Conservation (phyloP, 2,329 filamentous ascomycete species). For the Stagonosporopsis rhizophila region DNA sequence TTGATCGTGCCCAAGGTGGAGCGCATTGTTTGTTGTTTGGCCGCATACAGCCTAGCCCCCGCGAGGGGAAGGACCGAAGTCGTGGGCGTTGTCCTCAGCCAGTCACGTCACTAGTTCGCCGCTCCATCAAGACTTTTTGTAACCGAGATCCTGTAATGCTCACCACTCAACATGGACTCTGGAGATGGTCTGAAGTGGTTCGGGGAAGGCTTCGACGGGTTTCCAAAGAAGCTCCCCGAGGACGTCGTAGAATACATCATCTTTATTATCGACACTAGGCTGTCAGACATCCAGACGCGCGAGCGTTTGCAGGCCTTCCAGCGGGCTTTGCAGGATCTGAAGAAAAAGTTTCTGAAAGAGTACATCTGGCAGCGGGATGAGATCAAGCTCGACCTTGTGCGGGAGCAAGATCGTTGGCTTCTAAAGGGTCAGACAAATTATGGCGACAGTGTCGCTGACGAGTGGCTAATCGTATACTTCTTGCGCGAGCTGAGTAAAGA, state of each 20-base stretch:
- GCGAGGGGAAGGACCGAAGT: constrained; percentile 24
- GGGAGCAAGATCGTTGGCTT: constrained; percentile 65
- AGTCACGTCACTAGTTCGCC: constrained; percentile 34
- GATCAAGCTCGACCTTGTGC: constrained; percentile 71
- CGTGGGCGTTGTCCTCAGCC: constrained; percentile 8
- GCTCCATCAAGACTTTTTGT: constrained; percentile 18
- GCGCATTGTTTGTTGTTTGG: constrained; percentile 30
- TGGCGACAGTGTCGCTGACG: constrained; percentile 93
- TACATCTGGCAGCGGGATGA: constrained; percentile 95
- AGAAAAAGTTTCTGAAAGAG: constrained; percentile 71
- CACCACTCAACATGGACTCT: constrained; percentile 19
- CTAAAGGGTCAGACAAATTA: constrained; percentile 83
- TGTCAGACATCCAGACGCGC: constrained; percentile 64
- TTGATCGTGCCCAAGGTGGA: constrained; percentile 20
- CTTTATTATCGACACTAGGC: constrained; percentile 69
- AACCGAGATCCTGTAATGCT: constrained; percentile 38
- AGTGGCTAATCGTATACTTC: constrained; percentile 95
- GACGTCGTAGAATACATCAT: constrained; percentile 87
- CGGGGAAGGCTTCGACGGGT: constrained; percentile 68
- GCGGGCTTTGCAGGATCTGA: constrained; percentile 70
- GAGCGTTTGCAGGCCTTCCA: constrained; percentile 74
- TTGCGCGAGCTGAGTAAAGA: constrained; percentile 79
- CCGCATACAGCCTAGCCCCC: constrained; percentile 9
- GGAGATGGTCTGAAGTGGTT: constrained; percentile 69
- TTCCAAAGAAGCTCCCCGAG: constrained; percentile 75